Percentiles rank a stretch among this genome's conserved stretches.
Conservation (phyloP, 768 basidiomycete species). For the Termitomyces heimii region DNA sequence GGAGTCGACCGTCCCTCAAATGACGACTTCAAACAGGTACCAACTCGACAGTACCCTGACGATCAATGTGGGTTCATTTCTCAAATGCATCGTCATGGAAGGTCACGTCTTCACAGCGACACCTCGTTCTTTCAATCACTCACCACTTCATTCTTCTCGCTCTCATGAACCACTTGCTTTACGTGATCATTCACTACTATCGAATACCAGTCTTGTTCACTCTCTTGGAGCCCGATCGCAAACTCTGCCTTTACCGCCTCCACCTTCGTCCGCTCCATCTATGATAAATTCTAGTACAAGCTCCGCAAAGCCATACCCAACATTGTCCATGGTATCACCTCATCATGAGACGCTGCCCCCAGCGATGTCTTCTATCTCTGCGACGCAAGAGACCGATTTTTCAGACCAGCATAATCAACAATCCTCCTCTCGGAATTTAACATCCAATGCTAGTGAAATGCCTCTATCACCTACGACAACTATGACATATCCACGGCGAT, state of each 20-base stretch:
- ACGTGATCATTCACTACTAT: constrained; percentile 19
- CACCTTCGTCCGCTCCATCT: constrained; percentile 17
- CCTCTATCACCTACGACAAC: constrained; percentile 1
- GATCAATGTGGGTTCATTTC: constrained; percentile 27
- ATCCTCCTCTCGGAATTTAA: background rate
- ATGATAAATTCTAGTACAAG: constrained; percentile 13
- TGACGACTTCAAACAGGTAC: constrained; percentile 10
- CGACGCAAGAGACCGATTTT: constrained; percentile 26
- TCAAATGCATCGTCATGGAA: constrained; percentile 4
- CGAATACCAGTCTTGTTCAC: constrained; percentile 14
- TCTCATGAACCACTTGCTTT: constrained; percentile 33
- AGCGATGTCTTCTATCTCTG: constrained; percentile 22
- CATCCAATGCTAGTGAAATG: constrained; percentile 5
- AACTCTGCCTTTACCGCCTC: constrained; percentile 16
- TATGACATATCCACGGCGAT: constrained; percentile 25
- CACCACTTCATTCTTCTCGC: constrained; percentile 30
- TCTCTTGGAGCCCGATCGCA: constrained; percentile 14
- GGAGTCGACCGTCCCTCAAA: constrained; percentile 6
- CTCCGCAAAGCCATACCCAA: constrained; percentile 26
- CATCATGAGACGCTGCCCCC: constrained; percentile 28
- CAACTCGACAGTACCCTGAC: constrained; percentile 29
- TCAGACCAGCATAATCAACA: constrained; percentile 13
- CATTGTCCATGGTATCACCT: constrained; percentile 33
- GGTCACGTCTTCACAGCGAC: constrained; percentile 19
- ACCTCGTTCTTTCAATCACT: constrained; percentile 22